Evolutionary conservation across 108 stramenopile species (phyloP), one percentile per base, ranked within the genome.

Genomic region (Cyclotella atomus): DNA sequence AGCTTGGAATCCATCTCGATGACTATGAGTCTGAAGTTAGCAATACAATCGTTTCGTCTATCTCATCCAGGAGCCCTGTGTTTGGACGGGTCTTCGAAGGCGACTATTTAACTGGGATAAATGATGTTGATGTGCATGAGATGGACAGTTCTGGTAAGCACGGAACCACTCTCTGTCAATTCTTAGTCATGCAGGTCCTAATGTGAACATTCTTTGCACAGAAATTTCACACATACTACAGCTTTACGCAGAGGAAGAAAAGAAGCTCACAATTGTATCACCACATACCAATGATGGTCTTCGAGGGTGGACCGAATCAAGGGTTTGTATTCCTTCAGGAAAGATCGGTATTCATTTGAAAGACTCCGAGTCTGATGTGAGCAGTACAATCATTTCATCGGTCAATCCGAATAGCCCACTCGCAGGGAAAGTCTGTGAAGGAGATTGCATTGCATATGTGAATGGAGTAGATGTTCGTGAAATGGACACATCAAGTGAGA

Each of bases 401-500:
- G 56, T 59, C 30, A 33, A 28, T 29, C 2, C 29, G 9, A 33
- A 19, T 30, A 59, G 56, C 33, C 56, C 56, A 30, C 32, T 59
- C 16, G 32, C 56, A 23, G 56, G 56, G 33, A 59, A 59, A 19
- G 56, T 19, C 12, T 30, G 1, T 30, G 28, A 59, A 59, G 56
- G 56, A 2, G 56, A 59, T 23, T 30, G 56, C 30, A 59, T 59
- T 17, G 24, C 19, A 1, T 1, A 2, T 59, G 56, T 59, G 1
- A 59, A 59, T 33, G 56, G 56, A 27, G 30, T 59, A 23, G 56
- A 59, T 59, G 56, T 59, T 33, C 56, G 32, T 23, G 24, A 33
- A 33, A 59, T 59, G 56, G 56, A 33, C 52, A 52, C 52, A 10
- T 52, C 52, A 52, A 1, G 52, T 52, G 10, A 52, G 52, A 19